phyloP scores from a whole-genome alignment of 768 basidiomycete genomes.

The Macrolepiota fuliginosa region DNA sequence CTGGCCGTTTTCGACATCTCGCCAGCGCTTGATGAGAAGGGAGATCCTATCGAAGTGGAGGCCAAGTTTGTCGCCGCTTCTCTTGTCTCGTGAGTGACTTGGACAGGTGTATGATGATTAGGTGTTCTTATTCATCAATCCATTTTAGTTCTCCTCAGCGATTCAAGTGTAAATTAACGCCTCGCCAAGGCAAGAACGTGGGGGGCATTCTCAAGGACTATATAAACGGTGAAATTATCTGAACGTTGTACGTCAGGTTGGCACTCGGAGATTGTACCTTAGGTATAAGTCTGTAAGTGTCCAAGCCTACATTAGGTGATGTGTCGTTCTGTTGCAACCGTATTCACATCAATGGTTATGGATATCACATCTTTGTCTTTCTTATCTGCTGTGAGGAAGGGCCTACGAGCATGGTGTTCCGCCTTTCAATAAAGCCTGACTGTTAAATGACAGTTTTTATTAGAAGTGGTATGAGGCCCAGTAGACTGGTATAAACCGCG shows the following conservation, averaged over 20 bases:
- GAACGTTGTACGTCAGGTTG: not conserved
- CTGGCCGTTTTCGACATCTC: constrained; percentile 18
- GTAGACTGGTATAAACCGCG: too few relatives aligned
- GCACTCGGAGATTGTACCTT: not conserved
- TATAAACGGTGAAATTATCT: not conserved
- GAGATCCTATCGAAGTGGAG: constrained; percentile 21
- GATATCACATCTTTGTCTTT: too few relatives aligned
- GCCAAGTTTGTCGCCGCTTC: constrained; percentile 15
- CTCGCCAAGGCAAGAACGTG: not conserved
- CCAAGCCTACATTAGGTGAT: too few relatives aligned
- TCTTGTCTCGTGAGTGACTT: not conserved
- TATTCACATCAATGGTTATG: too few relatives aligned
- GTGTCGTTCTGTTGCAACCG: too few relatives aligned
- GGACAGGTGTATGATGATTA: not conserved
- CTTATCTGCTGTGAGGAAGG: too few relatives aligned
- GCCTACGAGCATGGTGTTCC: too few relatives aligned
- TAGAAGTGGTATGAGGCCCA: too few relatives aligned
- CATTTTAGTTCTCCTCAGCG: not conserved
- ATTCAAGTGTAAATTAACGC: constrained; percentile 1
- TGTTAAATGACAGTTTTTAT: too few relatives aligned
- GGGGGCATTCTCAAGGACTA: not conserved
- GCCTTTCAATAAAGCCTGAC: too few relatives aligned
- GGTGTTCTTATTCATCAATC: not conserved
- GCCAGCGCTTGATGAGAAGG: constrained; percentile 24
- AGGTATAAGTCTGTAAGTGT: too few relatives aligned